Conservation (phyloP, 2,329 filamentous ascomycete species). For the Coleophoma crateriformis region DNA sequence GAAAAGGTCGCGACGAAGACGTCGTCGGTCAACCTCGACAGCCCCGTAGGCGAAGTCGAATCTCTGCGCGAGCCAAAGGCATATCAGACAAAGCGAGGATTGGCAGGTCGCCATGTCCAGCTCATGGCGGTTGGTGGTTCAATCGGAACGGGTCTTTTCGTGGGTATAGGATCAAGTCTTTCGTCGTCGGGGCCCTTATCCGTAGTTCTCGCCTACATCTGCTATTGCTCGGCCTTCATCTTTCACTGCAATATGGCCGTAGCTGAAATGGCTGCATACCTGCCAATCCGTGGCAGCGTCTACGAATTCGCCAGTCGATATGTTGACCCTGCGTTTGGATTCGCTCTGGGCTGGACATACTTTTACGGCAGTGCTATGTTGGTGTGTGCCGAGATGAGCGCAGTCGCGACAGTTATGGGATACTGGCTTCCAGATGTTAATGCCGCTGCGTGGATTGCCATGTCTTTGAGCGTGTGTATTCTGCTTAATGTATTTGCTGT, state of each 20-base stretch:
- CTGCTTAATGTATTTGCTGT: slow-evolving; percentile 8
- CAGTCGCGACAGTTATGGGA: slow-evolving; percentile 55
- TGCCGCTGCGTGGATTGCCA: slow-evolving; percentile 29
- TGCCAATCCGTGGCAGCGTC: slow-evolving; percentile 43
- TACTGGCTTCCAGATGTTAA: slow-evolving; percentile 53
- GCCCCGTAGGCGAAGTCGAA: background rate
- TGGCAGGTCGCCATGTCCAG: slow-evolving; percentile 11
- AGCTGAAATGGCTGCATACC: slow-evolving; percentile 40
- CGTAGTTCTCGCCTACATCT: slow-evolving; percentile 38
- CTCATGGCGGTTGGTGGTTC: slow-evolving; percentile 26
- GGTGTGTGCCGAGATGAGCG: slow-evolving; percentile 57
- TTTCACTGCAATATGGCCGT: slow-evolving; percentile 40
- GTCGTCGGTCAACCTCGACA: background rate
- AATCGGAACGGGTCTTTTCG: slow-evolving; percentile 44
- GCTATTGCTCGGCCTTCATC: slow-evolving; percentile 40
- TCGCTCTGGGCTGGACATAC: slow-evolving; percentile 38
- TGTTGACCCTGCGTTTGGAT: slow-evolving; percentile 42
- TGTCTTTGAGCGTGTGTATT: slow-evolving; percentile 10
- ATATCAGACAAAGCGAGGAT: slow-evolving; percentile 29
- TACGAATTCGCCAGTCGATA: slow-evolving; percentile 42
- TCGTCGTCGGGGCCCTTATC: slow-evolving; percentile 43
- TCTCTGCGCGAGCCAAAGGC: background rate
- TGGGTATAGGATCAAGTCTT: slow-evolving; percentile 44
- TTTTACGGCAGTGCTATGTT: slow-evolving; percentile 22
- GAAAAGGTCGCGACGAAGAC: background rate